phyloP scores from a whole-genome alignment of 2,329 filamentous ascomycete species.

The Aspergillus proliferans region DNA sequence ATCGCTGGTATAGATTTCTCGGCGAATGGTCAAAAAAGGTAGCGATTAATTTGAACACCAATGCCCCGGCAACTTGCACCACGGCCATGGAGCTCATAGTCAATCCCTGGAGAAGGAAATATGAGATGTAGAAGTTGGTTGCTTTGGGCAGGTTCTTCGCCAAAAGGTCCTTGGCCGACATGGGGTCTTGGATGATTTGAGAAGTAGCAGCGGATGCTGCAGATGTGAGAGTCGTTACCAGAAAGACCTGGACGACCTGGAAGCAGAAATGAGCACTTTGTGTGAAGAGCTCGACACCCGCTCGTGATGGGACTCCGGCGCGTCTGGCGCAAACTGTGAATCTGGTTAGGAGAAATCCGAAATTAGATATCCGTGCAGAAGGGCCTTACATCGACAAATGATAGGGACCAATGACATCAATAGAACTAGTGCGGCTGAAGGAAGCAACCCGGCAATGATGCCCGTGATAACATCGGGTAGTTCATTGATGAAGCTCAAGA shows the following conservation, averaged over 20 bases:
- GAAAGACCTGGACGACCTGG: slow-evolving; percentile 77
- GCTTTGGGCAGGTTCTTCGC: slow-evolving; percentile 73
- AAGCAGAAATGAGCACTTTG: slow-evolving; percentile 78
- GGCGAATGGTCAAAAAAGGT: slow-evolving; percentile 65
- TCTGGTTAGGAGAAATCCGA: slow-evolving; percentile 1
- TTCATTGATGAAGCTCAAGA: slow-evolving; percentile 66
- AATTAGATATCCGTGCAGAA: neutral
- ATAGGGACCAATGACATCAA: slow-evolving; percentile 82
- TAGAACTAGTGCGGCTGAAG: slow-evolving; percentile 69
- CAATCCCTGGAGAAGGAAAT: slow-evolving; percentile 87
- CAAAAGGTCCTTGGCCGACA: slow-evolving; percentile 58
- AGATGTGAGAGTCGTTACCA: slow-evolving; percentile 77
- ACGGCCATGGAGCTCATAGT: slow-evolving; percentile 67
- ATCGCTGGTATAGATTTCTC: slow-evolving; percentile 67
- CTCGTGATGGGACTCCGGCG: slow-evolving; percentile 71
- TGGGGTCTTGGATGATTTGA: slow-evolving; percentile 60
- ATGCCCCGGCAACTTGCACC: slow-evolving; percentile 64
- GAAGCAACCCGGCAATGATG: slow-evolving; percentile 76
- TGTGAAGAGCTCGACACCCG: slow-evolving; percentile 77
- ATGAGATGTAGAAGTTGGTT: slow-evolving; percentile 92
- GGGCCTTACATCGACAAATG: slow-evolving; percentile 63
- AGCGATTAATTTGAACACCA: slow-evolving; percentile 67
- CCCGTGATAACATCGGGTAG: slow-evolving; percentile 67
- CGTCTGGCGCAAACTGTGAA: slow-evolving; percentile 64
- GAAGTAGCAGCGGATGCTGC: slow-evolving; percentile 67